Evolutionary conservation across 2,329 filamentous ascomycete species (phyloP), one percentile per base, ranked within the genome.

Genomic region (Calonectria multiphialidica): DNA sequence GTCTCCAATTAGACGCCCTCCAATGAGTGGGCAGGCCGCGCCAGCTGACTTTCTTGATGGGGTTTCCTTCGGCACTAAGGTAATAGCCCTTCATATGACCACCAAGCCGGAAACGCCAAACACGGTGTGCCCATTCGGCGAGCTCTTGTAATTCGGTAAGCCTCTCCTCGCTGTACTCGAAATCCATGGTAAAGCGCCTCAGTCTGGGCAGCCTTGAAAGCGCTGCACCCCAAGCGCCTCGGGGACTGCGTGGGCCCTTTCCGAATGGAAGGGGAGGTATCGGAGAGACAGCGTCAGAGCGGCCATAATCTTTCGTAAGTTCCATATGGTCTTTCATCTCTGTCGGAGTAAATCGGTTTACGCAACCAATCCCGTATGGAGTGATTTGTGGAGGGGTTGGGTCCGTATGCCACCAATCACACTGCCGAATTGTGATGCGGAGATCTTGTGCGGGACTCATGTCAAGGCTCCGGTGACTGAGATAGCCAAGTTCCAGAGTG

Each of bases 51-150:
- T 63, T 37, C 40, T 66, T 71, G 50, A 74, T 59, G 5, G 71
- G 67, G 3, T 44, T 66, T 15, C 35, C 72, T 25, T 64, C 59
- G 0, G 72, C 55, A 53, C 63, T 73, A 28, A 74, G 72, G 23
- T 74, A 73, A 21, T 71, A 71, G 1, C 72, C 71, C 40, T 74
- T 68, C 71, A 73, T 73, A 15, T 66, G 35, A 10, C 72, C 72
- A 9, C 67, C 71, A 5, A 74, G 67, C 18, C 72, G 71, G 35
- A 74, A 74, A 5, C 63, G 65, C 72, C 72, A 74, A 28, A 73
- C 72, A 7, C 67, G 67, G n/a, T 74, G 72, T 4, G 71, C 72
- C 72, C 72, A 73, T 53, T 73, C 53, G 5, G 68, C 59, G 8
- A 73, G 59, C 8, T 68, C 45, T 23, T 62, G 33, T 12, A 73